Base-by-base conservation (phyloP, 1,139 yeast genomes). In the Pneumocystis carinii region DNA sequence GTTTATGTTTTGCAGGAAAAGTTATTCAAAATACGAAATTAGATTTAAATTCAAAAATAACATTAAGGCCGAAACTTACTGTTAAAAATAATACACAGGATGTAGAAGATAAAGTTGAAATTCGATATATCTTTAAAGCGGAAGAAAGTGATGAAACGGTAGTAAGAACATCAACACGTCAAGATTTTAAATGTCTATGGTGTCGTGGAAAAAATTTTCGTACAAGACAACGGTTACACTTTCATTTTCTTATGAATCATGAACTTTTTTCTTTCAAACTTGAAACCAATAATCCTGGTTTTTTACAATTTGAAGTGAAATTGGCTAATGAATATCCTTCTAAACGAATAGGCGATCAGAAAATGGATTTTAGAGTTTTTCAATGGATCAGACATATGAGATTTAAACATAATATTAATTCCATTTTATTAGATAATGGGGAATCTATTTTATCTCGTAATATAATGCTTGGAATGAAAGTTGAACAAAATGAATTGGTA, bases 181-280 rank as follows among this genome's bases (percentile, higher is more conserved):
- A 38, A 15, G 67, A 66, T 12, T 62, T 63, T 35, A 60, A 60
- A 3, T 66, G 67, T 48, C 67, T 66, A 6, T 66, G 66, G 66
- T 66, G 67, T 38, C n/a, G 48, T 17, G 59, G 61, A 57, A 60
- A 36, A 19, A 61, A 66, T 39, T 66, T 53, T 38, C 61, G 55
- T 7, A 35, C 59, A 1, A 59, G 39, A 48, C 65, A 63, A 17
- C 61, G 66, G 3, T 60, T 66, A 29, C 66, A 66, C 41, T 66
- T 66, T 39, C 67, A 66, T 38, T 64, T 66, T 27, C 5, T 62
- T 36, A 64, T 66, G 24, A 59, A 61, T 29, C 67, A 66, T 42
- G 66, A 60, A 37, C 59, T 66, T 29, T 66, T 66, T 42, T 58
- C 63, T n/a, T 66, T 66, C 29, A 60, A 64, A 14, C 60, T 65